phyloP scores from a whole-genome alignment of 345 rosid species.

The Lenwebbia sp. region DNA sequence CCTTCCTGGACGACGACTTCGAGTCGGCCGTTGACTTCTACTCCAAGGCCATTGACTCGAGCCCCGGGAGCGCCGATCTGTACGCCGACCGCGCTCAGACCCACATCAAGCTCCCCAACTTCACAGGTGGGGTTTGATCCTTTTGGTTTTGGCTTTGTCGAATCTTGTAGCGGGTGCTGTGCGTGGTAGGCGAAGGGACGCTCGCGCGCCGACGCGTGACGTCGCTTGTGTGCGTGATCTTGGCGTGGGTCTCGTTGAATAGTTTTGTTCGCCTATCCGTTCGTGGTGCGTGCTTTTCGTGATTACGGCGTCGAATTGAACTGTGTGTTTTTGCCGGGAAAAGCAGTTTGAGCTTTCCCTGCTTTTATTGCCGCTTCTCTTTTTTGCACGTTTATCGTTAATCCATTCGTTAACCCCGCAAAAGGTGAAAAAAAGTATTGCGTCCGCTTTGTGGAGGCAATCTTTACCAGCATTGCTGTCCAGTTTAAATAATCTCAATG shows the following conservation, averaged over 20 bases:
- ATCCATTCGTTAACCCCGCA: not conserved
- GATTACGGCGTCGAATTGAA: not conserved
- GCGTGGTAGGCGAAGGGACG: not conserved
- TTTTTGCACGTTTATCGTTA: not conserved
- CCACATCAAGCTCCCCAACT: conserved; percentile 40
- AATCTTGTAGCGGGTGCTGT: not conserved
- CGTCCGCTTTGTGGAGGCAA: not conserved
- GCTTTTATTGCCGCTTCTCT: not conserved
- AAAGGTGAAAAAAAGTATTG: not conserved
- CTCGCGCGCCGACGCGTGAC: not conserved
- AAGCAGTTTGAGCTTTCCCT: not conserved
- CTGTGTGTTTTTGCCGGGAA: not conserved
- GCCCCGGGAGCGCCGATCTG: conserved; percentile 40
- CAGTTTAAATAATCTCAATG: not conserved
- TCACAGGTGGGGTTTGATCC: conserved; percentile 26
- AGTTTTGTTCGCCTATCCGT: not conserved
- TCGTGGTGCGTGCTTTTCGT: not conserved
- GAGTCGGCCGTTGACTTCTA: conserved; percentile 41
- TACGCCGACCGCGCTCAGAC: conserved; percentile 75
- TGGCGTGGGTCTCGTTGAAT: not conserved
- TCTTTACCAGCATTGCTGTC: not conserved
- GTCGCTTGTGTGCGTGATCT: not conserved
- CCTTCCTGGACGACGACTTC: conserved; percentile 58
- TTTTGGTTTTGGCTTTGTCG: not conserved
- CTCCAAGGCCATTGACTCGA: conserved; percentile 47